Base-by-base conservation (phyloP, 768 basidiomycete genomes). In the Phlebiopsis gigantea region DNA sequence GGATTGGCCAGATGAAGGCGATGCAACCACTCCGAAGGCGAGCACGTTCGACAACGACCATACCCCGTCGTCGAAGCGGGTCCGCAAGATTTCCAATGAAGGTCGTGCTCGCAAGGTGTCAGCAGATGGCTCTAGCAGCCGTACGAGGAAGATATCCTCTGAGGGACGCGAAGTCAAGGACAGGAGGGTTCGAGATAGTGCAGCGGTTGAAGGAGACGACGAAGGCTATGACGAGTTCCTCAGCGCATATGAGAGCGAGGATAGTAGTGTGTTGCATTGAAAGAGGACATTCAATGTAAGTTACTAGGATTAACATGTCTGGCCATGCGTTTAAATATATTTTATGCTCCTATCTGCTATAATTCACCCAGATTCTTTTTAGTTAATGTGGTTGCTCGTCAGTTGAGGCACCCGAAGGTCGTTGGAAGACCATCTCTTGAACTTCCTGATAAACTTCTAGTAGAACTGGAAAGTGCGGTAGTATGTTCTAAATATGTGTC, bases 241-340 rank as follows among this genome's bases (percentile, higher is more conserved):
- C 57, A 89, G 85, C 66, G 88, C 88, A 19, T 91, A 91, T 63
- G 88, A 90, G 71, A 89, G 88, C 64, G 88, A 89, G 65, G 85
- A 84, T 52, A 75, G 74, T 28, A 66, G 67, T 31, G 66, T 47
- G n/a, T 63, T 67, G 49, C 42, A 8, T 15, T 60, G 54, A 51
- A 14, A 4, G 7, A n/a, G 17, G 22, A 29, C 26, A n/a, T 26
- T 26, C 8, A 25, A 22, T 25, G 25, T 5, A 24, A 30, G 28
- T 8, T 31, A 8, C 15, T 30, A 6, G 41, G 22, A 53, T 43
- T 7, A 39, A 10, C 29, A 44, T 46, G 42, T 25, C 28, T 54
- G 42, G 29, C 9, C 19, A 54, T 45, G 39, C 50, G 9, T 19
- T 24, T 31, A 43, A 9, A 54, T 59, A 56, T 46, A 24, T 46